Evolutionary conservation across 768 basidiomycete species (phyloP).

Genomic region (Kwoniella bestiolae): DNA sequence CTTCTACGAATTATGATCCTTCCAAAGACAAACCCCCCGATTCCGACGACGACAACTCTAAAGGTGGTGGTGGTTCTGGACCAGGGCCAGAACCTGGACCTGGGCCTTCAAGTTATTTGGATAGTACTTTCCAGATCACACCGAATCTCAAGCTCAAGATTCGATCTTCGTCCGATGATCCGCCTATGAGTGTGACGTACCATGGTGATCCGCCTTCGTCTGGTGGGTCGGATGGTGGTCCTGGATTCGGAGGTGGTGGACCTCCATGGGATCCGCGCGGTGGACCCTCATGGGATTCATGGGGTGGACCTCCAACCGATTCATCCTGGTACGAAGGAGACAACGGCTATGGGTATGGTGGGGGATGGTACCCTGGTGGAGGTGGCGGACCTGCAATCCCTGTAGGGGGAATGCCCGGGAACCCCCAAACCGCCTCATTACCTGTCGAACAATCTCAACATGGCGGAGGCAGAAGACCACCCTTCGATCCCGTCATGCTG

Average conservation of each 20-base stretch:
- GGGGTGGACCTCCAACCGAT: too few relatives aligned
- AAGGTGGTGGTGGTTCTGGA: background rate
- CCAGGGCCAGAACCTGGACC: background rate
- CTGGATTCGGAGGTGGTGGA: background rate
- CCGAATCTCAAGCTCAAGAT: background rate
- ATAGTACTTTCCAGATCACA: background rate
- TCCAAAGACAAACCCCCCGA: background rate
- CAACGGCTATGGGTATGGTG: background rate
- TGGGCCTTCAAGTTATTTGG: background rate
- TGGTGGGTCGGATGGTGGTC: background rate
- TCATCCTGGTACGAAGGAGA: background rate
- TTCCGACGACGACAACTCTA: background rate
- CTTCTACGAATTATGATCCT: slow-evolving; percentile 1
- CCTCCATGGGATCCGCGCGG: too few relatives aligned
- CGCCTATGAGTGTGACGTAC: background rate
- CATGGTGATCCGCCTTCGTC: background rate
- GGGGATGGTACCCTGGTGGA: slow-evolving; percentile 1
- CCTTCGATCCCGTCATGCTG: slow-evolving; percentile 1
- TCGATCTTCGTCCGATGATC: background rate
- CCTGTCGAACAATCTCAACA: background rate
- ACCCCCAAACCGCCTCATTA: background rate
- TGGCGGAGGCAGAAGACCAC: background rate
- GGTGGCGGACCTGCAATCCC: slow-evolving; percentile 1
- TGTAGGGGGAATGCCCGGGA: background rate
- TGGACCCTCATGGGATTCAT: too few relatives aligned